phyloP scores from a whole-genome alignment of 495 filamentous ascomycete genomes.

The Trypethelium eluteriae region DNA sequence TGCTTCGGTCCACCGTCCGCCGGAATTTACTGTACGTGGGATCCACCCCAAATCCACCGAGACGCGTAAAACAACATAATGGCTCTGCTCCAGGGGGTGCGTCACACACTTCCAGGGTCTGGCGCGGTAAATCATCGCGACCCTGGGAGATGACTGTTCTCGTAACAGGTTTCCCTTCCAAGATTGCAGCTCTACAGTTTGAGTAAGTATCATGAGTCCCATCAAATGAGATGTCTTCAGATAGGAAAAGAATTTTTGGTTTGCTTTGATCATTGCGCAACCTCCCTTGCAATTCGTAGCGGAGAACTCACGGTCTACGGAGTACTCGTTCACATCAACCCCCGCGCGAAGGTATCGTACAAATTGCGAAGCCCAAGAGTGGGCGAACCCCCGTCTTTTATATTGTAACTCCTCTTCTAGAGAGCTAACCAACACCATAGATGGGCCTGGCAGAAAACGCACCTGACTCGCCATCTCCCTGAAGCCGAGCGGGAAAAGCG shows the following conservation, averaged over 20 bases:
- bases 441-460: slow-evolving; percentile 88
- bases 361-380: no score
- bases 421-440: slow-evolving; percentile 37
- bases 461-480: slow-evolving; percentile 64
- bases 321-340: no score
- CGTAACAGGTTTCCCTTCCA: slow-evolving; percentile 81
- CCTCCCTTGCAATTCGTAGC: not conserved
- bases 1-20: slow-evolving; percentile 70
- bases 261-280: no score
- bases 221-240: not conserved
- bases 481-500: slow-evolving; percentile 30
- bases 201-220: slow-evolving; percentile 56
- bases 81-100: slow-evolving; percentile 73
- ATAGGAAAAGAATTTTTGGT: no score
- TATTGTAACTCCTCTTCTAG: not conserved
- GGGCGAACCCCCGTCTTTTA: no score
- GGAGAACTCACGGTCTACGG: no score
- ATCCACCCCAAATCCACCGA: slow-evolving; percentile 75
- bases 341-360: no score
- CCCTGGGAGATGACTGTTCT: slow-evolving; percentile 93
- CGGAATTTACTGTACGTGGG: slow-evolving; percentile 71
- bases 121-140: slow-evolving; percentile 44
- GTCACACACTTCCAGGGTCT: slow-evolving; percentile 49
- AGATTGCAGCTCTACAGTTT: slow-evolving; percentile 84
- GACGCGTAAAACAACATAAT: slow-evolving; percentile 86